A percentile compares a stretch with the other conserved stretches of the same genome.
These are phyloP conservation scores for Hemileccinum impolitum DNA, from an alignment of 768 basidiomycete species.

Conservation along the genomic window DNA sequence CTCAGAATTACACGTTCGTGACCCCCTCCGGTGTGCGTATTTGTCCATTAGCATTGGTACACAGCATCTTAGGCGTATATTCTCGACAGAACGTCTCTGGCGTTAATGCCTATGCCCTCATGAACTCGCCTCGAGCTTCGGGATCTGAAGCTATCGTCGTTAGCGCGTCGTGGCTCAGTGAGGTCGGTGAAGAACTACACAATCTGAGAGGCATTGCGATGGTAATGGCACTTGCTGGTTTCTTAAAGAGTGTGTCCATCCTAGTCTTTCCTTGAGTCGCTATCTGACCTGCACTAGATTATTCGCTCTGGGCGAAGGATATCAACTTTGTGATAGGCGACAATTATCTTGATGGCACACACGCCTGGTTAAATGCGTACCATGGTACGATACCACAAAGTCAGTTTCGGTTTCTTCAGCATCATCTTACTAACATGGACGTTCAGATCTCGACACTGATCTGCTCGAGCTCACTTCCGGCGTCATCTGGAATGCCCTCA, in stretches of 20 bases:
- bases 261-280: background rate
- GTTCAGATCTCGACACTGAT: constrained; percentile 62
- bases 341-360: constrained; percentile 85
- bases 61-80: background rate
- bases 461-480: constrained; percentile 67
- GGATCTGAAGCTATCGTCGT: constrained; percentile 91
- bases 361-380: constrained; percentile 87
- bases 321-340: constrained; percentile 88
- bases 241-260: constrained; percentile 64
- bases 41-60: background rate
- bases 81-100: constrained; percentile 52
- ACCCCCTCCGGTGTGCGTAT: constrained; percentile 46
- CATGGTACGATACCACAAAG: constrained; percentile 68
- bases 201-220: constrained; percentile 87
- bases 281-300: constrained; percentile 43
- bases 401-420: constrained; percentile 30
- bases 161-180: constrained; percentile 86
- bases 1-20: constrained; percentile 63
- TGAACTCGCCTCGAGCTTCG: constrained; percentile 85
- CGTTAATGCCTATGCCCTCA: constrained; percentile 77
- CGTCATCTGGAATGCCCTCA: constrained; percentile 93
- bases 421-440: background rate
- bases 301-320: constrained; percentile 94
- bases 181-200: constrained; percentile 49
- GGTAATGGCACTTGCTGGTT: constrained; percentile 81